A percentile compares a stretch with the other conserved stretches of the same genome.
Conservation (phyloP, 2,329 filamentous ascomycete species). For the Lizonia empirigonia region DNA sequence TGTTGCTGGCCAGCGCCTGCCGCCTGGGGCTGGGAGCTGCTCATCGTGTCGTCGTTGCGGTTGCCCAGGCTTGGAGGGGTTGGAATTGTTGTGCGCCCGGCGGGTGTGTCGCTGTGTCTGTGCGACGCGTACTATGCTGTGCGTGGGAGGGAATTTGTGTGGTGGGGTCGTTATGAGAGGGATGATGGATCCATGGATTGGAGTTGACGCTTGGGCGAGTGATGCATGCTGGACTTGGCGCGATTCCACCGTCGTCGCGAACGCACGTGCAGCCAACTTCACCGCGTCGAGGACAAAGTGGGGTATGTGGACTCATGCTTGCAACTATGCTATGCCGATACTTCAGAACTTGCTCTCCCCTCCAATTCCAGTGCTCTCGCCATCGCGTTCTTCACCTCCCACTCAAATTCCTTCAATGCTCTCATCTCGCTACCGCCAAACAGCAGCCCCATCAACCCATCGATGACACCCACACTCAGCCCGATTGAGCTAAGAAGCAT, state of each 20-base stretch:
- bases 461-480: constrained; percentile 75
- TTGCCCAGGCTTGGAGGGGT: constrained; percentile 6
- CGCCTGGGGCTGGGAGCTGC: constrained; percentile 42
- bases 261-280: constrained; percentile 23
- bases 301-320: neutral
- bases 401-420: constrained; percentile 87
- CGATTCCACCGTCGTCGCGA: constrained; percentile 16
- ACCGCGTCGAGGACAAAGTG: neutral
- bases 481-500: constrained; percentile 79
- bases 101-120: neutral
- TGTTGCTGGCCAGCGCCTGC: constrained; percentile 26
- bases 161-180: neutral
- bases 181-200: constrained; percentile 7
- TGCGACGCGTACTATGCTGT: constrained; percentile 3
- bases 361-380: constrained; percentile 30
- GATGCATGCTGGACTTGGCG: constrained; percentile 19
- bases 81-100: neutral
- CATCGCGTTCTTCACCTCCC: constrained; percentile 68
- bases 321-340: neutral
- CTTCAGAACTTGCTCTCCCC: neutral
- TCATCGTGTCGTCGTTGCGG: constrained; percentile 34
- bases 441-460: constrained; percentile 83
- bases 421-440: constrained; percentile 87
- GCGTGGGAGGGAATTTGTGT: neutral
- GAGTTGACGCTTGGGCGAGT: constrained; percentile 11